phyloP scores from a whole-genome alignment of 768 basidiomycete genomes.

The Mycena belliarum region DNA sequence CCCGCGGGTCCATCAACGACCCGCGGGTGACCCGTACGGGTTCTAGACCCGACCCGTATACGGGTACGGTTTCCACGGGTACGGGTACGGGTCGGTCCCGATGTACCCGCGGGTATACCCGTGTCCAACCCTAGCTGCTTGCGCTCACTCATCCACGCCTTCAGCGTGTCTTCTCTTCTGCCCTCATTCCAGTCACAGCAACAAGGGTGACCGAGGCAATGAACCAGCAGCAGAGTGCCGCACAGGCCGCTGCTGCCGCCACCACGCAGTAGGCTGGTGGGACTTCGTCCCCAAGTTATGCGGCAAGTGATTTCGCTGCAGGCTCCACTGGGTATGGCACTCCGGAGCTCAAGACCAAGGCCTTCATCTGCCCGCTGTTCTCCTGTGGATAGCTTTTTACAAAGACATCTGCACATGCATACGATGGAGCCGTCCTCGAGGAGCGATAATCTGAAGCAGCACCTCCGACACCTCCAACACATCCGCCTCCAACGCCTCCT shows the following conservation, averaged over 20 bases:
- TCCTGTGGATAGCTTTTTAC: constrained; percentile 84
- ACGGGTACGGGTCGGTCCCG: too few relatives aligned
- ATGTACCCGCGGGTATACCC: too few relatives aligned
- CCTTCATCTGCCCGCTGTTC: constrained; percentile 80
- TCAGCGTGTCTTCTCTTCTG: too few relatives aligned
- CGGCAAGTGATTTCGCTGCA: constrained; percentile 11
- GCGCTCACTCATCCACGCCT: too few relatives aligned
- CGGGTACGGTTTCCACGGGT: too few relatives aligned
- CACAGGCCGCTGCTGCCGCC: too few relatives aligned
- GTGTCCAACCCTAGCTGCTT: too few relatives aligned
- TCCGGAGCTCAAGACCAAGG: constrained; percentile 50
- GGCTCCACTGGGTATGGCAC: not conserved
- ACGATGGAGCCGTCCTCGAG: constrained; percentile 89
- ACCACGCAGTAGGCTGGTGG: constrained; percentile 20
- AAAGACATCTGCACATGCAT: constrained; percentile 85
- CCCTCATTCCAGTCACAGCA: constrained; percentile 23
- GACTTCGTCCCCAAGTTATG: not conserved
- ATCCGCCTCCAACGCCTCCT: too few relatives aligned
- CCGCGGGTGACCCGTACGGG: too few relatives aligned
- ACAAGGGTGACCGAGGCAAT: constrained; percentile 25
- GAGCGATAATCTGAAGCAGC: constrained; percentile 88
- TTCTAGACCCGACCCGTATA: too few relatives aligned
- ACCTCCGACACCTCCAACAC: too few relatives aligned
- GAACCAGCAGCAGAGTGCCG: constrained; percentile 26
- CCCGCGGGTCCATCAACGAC: too few relatives aligned